A percentile compares a stretch with the other conserved stretches of the same genome.
Conservation (phyloP, 768 basidiomycete species). For the Hysterangium stoloniferum region DNA sequence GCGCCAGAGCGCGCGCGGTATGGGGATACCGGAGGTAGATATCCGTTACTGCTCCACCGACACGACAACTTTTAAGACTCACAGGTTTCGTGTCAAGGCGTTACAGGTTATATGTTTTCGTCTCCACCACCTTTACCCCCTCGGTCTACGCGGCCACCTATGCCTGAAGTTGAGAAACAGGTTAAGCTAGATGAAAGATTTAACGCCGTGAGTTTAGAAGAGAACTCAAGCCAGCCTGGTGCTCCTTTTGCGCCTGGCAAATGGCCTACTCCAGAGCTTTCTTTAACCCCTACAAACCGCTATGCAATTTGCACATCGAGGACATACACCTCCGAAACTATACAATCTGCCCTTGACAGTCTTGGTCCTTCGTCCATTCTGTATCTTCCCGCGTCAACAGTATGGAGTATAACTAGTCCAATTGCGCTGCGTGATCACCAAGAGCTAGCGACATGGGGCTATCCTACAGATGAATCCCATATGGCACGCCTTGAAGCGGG, state of each 20-base stretch:
- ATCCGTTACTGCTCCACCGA: no score
- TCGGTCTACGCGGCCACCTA: no score
- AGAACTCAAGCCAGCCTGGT: conserved; percentile 9
- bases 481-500: conserved; percentile 18
- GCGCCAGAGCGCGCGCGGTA: no score
- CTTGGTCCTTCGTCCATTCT: conserved; percentile 17
- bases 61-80: no score
- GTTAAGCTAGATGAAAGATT: no score
- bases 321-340: conserved; percentile 12
- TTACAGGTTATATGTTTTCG: no score
- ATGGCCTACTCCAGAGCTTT: conserved; percentile 15
- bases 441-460: conserved; percentile 19
- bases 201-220: no score
- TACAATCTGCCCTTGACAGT: conserved; percentile 17
- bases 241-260: conserved; percentile 11
- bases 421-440: conserved; percentile 15
- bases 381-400: conserved; percentile 16
- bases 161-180: no score
- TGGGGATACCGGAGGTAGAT: no score
- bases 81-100: no score
- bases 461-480: conserved; percentile 16
- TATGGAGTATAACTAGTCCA: conserved; percentile 14
- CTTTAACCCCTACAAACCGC: conserved; percentile 4
- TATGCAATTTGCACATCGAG: not conserved
- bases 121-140: no score